A percentile compares a stretch with the other conserved stretches of the same genome.
Conservation (phyloP, 2,329 filamentous ascomycete genomes). For the Drechslerella coelobrocha region DNA sequence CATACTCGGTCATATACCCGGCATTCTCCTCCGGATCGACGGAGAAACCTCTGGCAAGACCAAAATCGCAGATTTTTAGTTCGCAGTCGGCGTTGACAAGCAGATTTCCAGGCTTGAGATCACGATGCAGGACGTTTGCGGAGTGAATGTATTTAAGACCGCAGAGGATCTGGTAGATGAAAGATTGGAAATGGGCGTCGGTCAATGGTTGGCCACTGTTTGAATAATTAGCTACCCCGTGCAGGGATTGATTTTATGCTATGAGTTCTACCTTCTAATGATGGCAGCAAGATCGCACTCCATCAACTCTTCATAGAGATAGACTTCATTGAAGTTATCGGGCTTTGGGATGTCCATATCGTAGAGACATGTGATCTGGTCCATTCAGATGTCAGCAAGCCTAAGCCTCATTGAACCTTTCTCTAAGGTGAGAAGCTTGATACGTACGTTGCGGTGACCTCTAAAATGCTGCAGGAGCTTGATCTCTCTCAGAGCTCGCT, state of each 20-base stretch:
- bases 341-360: conserved; percentile 99
- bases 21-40: conserved; percentile 97
- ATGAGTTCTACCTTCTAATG: conserved; percentile 67
- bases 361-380: conserved; percentile 94
- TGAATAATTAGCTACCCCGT: conserved; percentile 5
- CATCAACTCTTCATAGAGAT: conserved; percentile 99
- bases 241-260: conserved; percentile 9
- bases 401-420: neutral
- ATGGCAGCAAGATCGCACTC: conserved; percentile 98
- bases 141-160: conserved; percentile 99
- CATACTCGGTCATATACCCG: conserved; percentile 99
- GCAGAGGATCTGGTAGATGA: conserved; percentile 99
- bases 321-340: conserved; percentile 98
- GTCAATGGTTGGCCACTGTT: conserved; percentile 89
- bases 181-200: conserved; percentile 98
- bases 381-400: conserved; percentile 37
- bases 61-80: conserved; percentile 99
- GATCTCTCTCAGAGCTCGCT: conserved; percentile 96
- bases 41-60: conserved; percentile 93
- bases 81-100: conserved; percentile 99
- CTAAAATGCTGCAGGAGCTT: conserved; percentile 98
- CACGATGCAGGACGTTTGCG: conserved; percentile 94
- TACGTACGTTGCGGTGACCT: conserved; percentile 79
- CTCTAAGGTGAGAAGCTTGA: no score
- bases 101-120: conserved; percentile 95